These are phyloP conservation scores for Aspergillus carlsbadensis DNA, from an alignment of 495 filamentous ascomycete species.

Conservation along the genomic window DNA sequence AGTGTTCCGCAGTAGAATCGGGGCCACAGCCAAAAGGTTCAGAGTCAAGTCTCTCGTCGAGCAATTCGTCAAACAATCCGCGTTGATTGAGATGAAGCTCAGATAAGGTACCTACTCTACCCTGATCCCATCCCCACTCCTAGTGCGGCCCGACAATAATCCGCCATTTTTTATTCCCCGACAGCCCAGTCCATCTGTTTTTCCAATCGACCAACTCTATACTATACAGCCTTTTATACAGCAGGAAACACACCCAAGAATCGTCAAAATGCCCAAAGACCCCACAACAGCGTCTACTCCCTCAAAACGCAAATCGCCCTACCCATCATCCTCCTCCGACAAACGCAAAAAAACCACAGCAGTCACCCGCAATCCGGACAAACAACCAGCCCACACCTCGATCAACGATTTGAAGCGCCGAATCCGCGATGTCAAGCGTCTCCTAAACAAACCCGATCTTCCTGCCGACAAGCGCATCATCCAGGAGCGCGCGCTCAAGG, in stretches of 20 bases:
- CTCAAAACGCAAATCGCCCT: constrained; percentile 13
- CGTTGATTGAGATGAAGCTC: background rate
- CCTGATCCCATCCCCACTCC: background rate
- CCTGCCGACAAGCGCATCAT: constrained; percentile 72
- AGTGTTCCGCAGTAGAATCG: too few species aligned
- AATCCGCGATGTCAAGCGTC: constrained; percentile 52
- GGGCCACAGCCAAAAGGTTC: too few species aligned
- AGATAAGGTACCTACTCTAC: background rate
- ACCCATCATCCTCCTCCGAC: constrained; percentile 10
- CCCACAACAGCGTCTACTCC: background rate
- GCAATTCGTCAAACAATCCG: too few species aligned
- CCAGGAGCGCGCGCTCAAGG: constrained; percentile 76
- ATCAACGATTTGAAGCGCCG: constrained; percentile 53
- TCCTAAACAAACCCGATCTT: constrained; percentile 63
- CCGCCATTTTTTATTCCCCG: background rate
- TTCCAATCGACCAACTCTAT: background rate
- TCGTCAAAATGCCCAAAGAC: constrained; percentile 6
- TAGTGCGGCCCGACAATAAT: constrained; percentile 5
- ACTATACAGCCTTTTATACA: background rate
- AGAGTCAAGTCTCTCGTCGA: too few species aligned
- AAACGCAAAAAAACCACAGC: constrained; percentile 33
- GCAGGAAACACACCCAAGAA: background rate
- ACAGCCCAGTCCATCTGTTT: background rate
- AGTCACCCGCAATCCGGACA: constrained; percentile 28
- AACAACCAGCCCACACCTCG: constrained; percentile 35